Evolutionary conservation across 2,329 filamentous ascomycete species (phyloP).

Genomic region (Sphaerostilbella broomeana): DNA sequence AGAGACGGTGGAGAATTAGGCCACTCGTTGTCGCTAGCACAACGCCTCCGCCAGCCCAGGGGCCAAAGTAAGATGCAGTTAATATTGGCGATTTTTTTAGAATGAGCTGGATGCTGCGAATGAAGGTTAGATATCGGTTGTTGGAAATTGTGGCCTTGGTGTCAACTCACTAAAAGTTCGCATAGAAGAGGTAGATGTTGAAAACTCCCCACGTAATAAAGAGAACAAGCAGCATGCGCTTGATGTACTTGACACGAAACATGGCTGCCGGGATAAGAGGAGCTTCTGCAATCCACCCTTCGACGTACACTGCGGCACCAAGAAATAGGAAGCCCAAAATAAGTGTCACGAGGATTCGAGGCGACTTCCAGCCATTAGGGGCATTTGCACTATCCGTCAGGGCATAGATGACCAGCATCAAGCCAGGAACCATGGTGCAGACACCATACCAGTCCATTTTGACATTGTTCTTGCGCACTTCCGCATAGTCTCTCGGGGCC

Average conservation of each 20-base stretch:
- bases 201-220: slow-evolving; percentile 48
- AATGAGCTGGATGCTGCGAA: slow-evolving; percentile 44
- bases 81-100: slow-evolving; percentile 46
- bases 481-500: slow-evolving; percentile 29
- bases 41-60: slow-evolving; percentile 53
- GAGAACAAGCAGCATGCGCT: slow-evolving; percentile 46
- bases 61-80: slow-evolving; percentile 52
- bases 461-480: slow-evolving; percentile 23
- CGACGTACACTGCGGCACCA: slow-evolving; percentile 51
- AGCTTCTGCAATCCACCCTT: slow-evolving; percentile 53
- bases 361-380: slow-evolving; percentile 54
- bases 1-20: slow-evolving; percentile 48
- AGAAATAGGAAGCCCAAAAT: slow-evolving; percentile 50
- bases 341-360: slow-evolving; percentile 56
- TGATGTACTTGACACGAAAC: slow-evolving; percentile 57
- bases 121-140: slow-evolving; percentile 4
- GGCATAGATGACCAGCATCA: slow-evolving; percentile 61
- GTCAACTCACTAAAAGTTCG: slow-evolving; percentile 51
- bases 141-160: not conserved
- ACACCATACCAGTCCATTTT: slow-evolving; percentile 58
- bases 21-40: slow-evolving; percentile 49
- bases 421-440: slow-evolving; percentile 46
- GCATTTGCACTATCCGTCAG: slow-evolving; percentile 61
- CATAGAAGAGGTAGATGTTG: slow-evolving; percentile 57
- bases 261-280: slow-evolving; percentile 59